A percentile compares a stretch with the other conserved stretches of the same genome.
phyloP scores from a whole-genome alignment of 2,329 filamentous ascomycete species.

The Atkinsonella hypoxylon region DNA sequence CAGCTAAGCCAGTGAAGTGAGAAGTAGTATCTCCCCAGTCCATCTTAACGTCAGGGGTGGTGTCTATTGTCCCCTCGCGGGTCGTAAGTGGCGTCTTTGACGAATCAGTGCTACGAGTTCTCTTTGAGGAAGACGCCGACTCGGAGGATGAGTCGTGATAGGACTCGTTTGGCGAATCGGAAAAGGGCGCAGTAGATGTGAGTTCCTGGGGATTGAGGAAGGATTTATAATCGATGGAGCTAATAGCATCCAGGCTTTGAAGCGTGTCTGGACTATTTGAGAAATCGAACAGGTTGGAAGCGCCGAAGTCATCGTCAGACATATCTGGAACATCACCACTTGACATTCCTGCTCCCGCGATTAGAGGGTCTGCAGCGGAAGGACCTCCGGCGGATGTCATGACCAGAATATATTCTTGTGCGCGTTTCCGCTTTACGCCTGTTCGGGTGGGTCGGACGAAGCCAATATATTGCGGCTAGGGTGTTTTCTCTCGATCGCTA shows the following conservation, averaged over 20 bases:
- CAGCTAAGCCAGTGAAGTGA: slow-evolving; percentile 22
- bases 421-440: slow-evolving; percentile 10
- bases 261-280: slow-evolving; percentile 26
- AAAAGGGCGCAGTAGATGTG: slow-evolving; percentile 25
- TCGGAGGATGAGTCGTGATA: slow-evolving; percentile 40
- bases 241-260: slow-evolving; percentile 21
- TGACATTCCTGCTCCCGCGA: slow-evolving; percentile 25
- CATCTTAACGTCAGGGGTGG: slow-evolving; percentile 26
- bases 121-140: slow-evolving; percentile 36
- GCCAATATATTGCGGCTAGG: background rate
- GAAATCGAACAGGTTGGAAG: slow-evolving; percentile 23
- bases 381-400: slow-evolving; percentile 23
- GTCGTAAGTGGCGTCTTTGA: slow-evolving; percentile 29
- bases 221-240: slow-evolving; percentile 18
- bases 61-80: slow-evolving; percentile 31
- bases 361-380: slow-evolving; percentile 26
- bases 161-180: slow-evolving; percentile 28
- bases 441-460: background rate
- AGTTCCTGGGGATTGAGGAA: slow-evolving; percentile 23
- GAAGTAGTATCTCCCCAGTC: slow-evolving; percentile 27
- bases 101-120: slow-evolving; percentile 33
- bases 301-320: slow-evolving; percentile 24
- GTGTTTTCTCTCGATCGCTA: background rate
- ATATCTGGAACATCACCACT: slow-evolving; percentile 26
- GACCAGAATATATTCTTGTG: slow-evolving; percentile 16